Percentiles rank a stretch among this genome's conserved stretches.
Evolutionary conservation across 148 eudicot genomes (phyloP).

Genomic region (Camellia sinensis): DNA sequence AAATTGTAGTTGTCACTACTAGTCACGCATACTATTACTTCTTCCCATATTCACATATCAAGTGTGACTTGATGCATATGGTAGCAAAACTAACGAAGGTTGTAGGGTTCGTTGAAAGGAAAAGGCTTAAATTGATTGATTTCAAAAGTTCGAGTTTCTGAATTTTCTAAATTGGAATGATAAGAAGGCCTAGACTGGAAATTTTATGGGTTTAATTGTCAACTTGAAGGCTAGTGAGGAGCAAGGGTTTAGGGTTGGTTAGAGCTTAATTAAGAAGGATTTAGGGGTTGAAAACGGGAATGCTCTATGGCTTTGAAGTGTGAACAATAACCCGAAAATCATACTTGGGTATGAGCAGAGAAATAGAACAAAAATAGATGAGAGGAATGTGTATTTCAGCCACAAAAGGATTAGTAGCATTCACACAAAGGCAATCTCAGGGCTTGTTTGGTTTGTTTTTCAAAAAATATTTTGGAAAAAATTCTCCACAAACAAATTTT

Average conservation of each 20-base stretch:
- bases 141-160: neutral
- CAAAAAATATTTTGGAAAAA: too few relatives aligned
- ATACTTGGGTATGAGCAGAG: neutral
- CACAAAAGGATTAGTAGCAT: neutral
- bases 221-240: neutral
- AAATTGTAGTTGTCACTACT: neutral
- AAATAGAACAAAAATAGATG: neutral
- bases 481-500: too few relatives aligned
- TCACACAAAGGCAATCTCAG: neutral
- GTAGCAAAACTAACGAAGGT: too few relatives aligned
- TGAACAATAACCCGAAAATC: neutral
- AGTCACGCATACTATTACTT: neutral
- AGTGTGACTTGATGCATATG: neutral
- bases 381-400: neutral
- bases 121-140: neutral
- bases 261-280: neutral
- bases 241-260: neutral
- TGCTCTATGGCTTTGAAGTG: neutral
- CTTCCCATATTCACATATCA: neutral
- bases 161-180: neutral
- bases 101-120: neutral
- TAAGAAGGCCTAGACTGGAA: neutral
- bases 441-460: too few relatives aligned
- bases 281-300: neutral
- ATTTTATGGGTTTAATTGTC: neutral